These are phyloP conservation scores for Sonneratia caseolaris DNA, from an alignment of 345 rosid species.

Conservation along the genomic window DNA sequence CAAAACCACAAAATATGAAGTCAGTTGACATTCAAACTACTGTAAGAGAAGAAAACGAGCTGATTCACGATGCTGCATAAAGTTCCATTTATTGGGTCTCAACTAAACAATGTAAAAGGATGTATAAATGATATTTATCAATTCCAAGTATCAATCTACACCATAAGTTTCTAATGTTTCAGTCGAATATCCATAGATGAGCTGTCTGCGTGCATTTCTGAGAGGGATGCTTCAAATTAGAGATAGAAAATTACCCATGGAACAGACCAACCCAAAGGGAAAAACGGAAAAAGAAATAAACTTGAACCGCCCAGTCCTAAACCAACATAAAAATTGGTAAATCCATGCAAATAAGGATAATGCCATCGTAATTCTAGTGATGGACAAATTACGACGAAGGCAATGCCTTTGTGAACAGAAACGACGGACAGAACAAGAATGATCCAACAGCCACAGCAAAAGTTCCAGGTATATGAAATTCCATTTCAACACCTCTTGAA, in stretches of 20 bases:
- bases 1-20: background rate
- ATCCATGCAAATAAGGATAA: background rate
- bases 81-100: background rate
- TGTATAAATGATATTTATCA: background rate
- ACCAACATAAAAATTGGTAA: background rate
- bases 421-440: background rate
- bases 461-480: background rate
- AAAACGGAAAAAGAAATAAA: background rate
- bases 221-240: background rate
- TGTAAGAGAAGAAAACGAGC: background rate
- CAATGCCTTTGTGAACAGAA: background rate
- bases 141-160: background rate
- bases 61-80: background rate
- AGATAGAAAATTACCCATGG: background rate
- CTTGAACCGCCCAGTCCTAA: background rate
- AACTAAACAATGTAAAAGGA: background rate
- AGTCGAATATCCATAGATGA: background rate
- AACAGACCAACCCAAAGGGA: background rate
- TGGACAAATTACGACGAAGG: background rate
- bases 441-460: background rate
- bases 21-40: background rate
- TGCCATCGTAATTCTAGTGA: background rate
- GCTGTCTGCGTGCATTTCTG: background rate
- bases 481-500: background rate
- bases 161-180: background rate